phyloP scores from a whole-genome alignment of 805 yeast species.

The Cyberlindnera petersonii region DNA sequence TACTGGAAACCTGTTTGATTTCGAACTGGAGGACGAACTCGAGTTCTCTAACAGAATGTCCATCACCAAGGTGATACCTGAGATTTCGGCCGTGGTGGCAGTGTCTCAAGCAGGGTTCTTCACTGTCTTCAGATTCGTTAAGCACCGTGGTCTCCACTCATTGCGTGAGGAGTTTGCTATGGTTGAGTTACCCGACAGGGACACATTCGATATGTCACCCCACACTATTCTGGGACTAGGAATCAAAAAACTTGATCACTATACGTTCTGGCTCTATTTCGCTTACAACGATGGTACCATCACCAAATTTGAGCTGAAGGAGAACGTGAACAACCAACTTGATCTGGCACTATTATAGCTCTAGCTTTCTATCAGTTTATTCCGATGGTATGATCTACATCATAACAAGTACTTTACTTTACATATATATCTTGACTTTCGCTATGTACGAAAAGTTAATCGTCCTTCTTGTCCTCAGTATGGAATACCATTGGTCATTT shows the following conservation, averaged over 20 bases:
- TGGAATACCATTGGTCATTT: slow-evolving; percentile 95
- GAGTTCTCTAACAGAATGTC: slow-evolving; percentile 26
- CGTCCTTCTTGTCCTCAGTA: slow-evolving; percentile 44
- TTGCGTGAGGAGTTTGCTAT: slow-evolving; percentile 37
- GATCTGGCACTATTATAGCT: slow-evolving; percentile 1
- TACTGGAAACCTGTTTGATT: slow-evolving; percentile 39
- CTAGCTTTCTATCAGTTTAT: no score
- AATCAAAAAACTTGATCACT: slow-evolving; percentile 1
- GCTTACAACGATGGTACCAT: slow-evolving; percentile 5
- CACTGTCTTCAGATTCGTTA: slow-evolving; percentile 39
- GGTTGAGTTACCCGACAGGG: background rate
- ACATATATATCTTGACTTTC: no score
- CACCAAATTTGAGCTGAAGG: slow-evolving; percentile 1
- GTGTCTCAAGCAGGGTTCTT: slow-evolving; percentile 44
- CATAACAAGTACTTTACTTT: no score
- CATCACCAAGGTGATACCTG: slow-evolving; percentile 34
- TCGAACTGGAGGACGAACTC: slow-evolving; percentile 20
- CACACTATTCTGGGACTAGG: slow-evolving; percentile 6
- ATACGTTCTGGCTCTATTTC: slow-evolving; percentile 5
- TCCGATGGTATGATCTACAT: no score
- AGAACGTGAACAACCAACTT: background rate
- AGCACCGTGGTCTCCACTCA: slow-evolving; percentile 38
- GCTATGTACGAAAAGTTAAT: no score
- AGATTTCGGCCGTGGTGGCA: slow-evolving; percentile 37
- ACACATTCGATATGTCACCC: background rate